Evolutionary conservation across 257 asterid species (phyloP), one percentile per base, ranked within the genome.

Genomic region (Buddleja alternifolia): DNA sequence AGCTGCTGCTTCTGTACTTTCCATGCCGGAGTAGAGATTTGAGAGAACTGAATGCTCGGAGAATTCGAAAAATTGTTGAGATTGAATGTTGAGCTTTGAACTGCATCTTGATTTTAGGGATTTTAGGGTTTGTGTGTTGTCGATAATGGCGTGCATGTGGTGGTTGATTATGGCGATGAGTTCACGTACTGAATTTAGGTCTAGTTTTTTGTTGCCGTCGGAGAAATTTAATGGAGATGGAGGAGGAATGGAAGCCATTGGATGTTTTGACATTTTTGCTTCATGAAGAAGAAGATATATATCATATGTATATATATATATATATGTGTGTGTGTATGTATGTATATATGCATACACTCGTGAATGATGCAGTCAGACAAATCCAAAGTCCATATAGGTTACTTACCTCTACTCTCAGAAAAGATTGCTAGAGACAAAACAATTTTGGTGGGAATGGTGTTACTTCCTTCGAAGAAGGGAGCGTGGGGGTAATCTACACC

Each of bases 1-100:
- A 42, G 17, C 32, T 9, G 98, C 92, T 3, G 78, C 75, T 24
- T 87, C 94, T 5, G 83, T 74, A 24, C 59, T 61, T 29, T 88
- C 84, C 0, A 93, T 77, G 25, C 97, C 98, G 95, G 90, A 86
- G 75, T 90, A 85, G 34, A 93, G 90, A 42, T 88, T 90, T 0
- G 98, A 93, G 11, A 93, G 77, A 4, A 84, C 80, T 0, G 96
- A 88, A 16, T 92, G 94, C 7, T 90, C 96, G 0, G 91, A 79
- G 34, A 89, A 86, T 44, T 92, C 95, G 67, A 84, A 82, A 34
- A 77, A 80, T n/a, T 78, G 85, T 12, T 83, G 90, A 37, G 83
- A 53, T 8, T 75, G 75, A 39, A 86, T 75, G 48, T 80, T 80
- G 72, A 90, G 79, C 72, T 77, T 82, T 50, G 95, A 88, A 65